These are phyloP conservation scores for Neospermospora avenae DNA, from an alignment of 2,329 filamentous ascomycete species.

Conservation along the genomic window DNA sequence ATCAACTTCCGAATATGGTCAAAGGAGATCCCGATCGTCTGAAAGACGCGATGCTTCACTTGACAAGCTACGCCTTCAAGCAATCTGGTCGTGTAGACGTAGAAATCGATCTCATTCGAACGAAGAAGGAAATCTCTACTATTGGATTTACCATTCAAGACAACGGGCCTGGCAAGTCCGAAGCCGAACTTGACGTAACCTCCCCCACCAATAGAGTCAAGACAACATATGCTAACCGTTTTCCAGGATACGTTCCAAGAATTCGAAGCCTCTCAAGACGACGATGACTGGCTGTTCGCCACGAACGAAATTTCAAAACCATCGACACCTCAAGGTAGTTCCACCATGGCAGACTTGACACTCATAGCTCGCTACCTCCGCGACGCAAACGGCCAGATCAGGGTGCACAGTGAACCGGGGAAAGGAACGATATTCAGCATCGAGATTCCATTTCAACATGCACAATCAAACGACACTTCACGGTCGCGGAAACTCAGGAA, in stretches of 20 bases:
- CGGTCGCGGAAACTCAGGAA: not conserved
- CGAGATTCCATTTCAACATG: slow-evolving; percentile 26
- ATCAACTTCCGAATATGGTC: slow-evolving; percentile 22
- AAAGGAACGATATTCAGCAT: slow-evolving; percentile 29
- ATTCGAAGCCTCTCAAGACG: slow-evolving; percentile 25
- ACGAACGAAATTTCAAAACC: slow-evolving; percentile 4
- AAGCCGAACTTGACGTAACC: slow-evolving; percentile 25
- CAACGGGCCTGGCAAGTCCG: slow-evolving; percentile 26
- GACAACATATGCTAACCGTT: not conserved
- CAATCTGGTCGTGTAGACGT: slow-evolving; percentile 26
- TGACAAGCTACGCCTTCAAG: slow-evolving; percentile 28
- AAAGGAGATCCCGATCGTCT: slow-evolving; percentile 24
- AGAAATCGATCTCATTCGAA: slow-evolving; percentile 20
- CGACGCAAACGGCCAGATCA: slow-evolving; percentile 27
- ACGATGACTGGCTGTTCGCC: slow-evolving; percentile 18
- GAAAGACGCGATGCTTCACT: slow-evolving; percentile 23
- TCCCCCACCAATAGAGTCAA: no score
- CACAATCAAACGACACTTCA: not conserved
- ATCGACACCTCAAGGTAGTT: not conserved
- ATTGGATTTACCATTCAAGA: slow-evolving; percentile 25
- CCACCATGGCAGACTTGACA: slow-evolving; percentile 21
- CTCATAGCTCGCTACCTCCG: slow-evolving; percentile 27
- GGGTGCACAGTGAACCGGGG: slow-evolving; percentile 23
- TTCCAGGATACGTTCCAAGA: slow-evolving; percentile 25
- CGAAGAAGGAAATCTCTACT: slow-evolving; percentile 14